Conservation (phyloP, 2,329 filamentous ascomycete genomes). For the Cercospora sp. region DNA sequence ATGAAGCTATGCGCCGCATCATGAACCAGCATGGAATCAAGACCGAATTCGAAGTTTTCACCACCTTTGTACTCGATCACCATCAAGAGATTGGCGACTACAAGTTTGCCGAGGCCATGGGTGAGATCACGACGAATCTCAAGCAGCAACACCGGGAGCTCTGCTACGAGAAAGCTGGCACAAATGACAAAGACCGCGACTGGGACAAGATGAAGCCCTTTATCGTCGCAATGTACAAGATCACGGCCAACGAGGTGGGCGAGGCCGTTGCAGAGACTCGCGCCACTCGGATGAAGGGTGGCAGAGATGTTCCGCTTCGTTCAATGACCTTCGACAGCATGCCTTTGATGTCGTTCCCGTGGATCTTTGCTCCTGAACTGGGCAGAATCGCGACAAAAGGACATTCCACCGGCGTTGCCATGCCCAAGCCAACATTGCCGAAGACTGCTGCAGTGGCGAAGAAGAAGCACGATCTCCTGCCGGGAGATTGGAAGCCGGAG, state of each 20-base stretch:
- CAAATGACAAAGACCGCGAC: constrained; percentile 39
- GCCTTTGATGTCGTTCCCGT: constrained; percentile 90
- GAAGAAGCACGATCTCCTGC: constrained; percentile 15
- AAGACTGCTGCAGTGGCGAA: constrained; percentile 16
- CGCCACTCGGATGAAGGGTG: constrained; percentile 43
- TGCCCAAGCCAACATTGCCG: constrained; percentile 19
- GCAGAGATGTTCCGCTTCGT: constrained; percentile 40
- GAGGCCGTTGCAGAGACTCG: constrained; percentile 57
- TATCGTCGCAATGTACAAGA: constrained; percentile 81
- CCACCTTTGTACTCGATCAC: constrained; percentile 76
- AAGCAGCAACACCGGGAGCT: constrained; percentile 67
- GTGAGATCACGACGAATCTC: constrained; percentile 63
- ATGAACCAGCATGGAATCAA: constrained; percentile 81
- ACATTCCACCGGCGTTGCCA: constrained; percentile 4
- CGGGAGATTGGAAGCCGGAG: constrained; percentile 18
- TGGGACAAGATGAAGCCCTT: constrained; percentile 66
- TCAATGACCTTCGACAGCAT: constrained; percentile 54
- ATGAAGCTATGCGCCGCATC: constrained; percentile 71
- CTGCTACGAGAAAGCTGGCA: constrained; percentile 65
- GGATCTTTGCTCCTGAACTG: constrained; percentile 77
- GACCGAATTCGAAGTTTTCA: constrained; percentile 91
- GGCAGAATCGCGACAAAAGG: constrained; percentile 62
- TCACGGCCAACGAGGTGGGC: constrained; percentile 71
- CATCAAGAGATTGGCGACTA: constrained; percentile 74
- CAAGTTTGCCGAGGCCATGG: constrained; percentile 82